phyloP scores from a whole-genome alignment of 257 asterid genomes.

The Salvia splendens region DNA sequence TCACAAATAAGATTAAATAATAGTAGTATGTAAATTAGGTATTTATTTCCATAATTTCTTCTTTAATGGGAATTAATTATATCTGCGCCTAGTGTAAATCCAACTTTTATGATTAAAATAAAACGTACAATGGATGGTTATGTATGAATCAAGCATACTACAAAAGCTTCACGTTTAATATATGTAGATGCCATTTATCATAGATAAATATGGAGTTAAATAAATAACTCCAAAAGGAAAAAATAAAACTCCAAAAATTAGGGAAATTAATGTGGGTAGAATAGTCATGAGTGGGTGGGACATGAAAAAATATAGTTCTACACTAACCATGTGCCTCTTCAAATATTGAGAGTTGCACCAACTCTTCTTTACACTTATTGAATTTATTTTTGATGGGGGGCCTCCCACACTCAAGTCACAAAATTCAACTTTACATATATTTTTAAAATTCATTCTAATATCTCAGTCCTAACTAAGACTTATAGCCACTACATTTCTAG shows the following conservation, averaged over 20 bases:
- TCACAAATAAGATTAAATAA: neutral
- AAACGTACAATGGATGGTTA: neutral
- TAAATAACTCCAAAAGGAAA: neutral
- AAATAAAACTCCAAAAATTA: neutral
- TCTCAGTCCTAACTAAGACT: neutral
- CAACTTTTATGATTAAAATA: conserved; percentile 17
- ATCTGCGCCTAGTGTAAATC: conserved; percentile 14
- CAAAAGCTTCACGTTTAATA: neutral
- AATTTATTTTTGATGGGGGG: conserved; percentile 15
- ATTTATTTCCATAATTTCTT: conserved; percentile 3
- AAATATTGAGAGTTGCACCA: conserved; percentile 30
- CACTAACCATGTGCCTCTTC: conserved; percentile 47
- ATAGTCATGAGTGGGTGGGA: conserved; percentile 52
- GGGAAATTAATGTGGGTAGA: conserved; percentile 1
- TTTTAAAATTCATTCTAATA: neutral
- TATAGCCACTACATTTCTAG: too few species aligned
- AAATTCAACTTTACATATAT: conserved; percentile 7
- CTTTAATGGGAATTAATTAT: neutral
- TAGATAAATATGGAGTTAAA: neutral
- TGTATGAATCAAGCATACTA: conserved; percentile 33
- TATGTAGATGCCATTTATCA: too few species aligned
- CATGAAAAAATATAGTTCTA: conserved; percentile 41
- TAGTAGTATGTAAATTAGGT: too few species aligned
- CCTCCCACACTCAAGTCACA: conserved; percentile 25
- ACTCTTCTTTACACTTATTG: conserved; percentile 10